These are phyloP conservation scores for Pythium insidiosum DNA, from an alignment of 352 stramenopile genomes.

Conservation along the genomic window DNA sequence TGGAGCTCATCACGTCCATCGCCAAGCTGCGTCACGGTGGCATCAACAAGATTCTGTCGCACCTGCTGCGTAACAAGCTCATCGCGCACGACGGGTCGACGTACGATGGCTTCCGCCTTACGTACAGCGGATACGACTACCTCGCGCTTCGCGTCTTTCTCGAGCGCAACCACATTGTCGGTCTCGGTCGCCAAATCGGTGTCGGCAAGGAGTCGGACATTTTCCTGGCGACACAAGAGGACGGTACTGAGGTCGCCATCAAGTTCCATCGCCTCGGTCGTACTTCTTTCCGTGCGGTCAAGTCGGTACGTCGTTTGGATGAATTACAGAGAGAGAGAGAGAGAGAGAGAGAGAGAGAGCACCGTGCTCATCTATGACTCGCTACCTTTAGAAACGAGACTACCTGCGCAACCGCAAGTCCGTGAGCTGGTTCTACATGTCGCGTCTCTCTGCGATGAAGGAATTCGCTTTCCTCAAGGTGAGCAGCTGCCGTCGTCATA, in stretches of 20 bases:
- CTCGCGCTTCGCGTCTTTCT: constrained; percentile 96
- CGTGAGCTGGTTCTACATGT: constrained; percentile 99
- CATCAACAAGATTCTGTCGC: constrained; percentile 96
- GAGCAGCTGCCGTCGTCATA: constrained; percentile 5
- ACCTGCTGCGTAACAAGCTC: constrained; percentile 97
- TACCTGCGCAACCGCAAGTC: constrained; percentile 96
- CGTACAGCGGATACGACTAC: constrained; percentile 99
- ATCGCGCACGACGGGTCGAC: constrained; percentile 95
- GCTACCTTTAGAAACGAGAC: constrained; percentile 92
- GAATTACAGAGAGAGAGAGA: too few relatives aligned
- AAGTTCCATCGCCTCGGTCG: constrained; percentile 99
- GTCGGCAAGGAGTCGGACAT: constrained; percentile 99
- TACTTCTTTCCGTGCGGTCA: constrained; percentile 97
- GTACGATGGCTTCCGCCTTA: constrained; percentile 98
- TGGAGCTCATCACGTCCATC: constrained; percentile 95
- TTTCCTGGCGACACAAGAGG: constrained; percentile 90
- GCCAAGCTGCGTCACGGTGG: constrained; percentile 97
- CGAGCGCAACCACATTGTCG: constrained; percentile 87
- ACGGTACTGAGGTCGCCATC: constrained; percentile 96
- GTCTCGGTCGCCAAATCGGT: constrained; percentile 92
- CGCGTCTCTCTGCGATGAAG: constrained; percentile 96
- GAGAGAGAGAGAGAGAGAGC: too few relatives aligned
- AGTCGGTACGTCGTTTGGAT: constrained; percentile 35
- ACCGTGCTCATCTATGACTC: too few relatives aligned
- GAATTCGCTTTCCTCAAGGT: constrained; percentile 99